Evolutionary conservation across 352 stramenopile genomes (phyloP), one percentile per base, ranked within the genome.

Genomic region (Aphanomyces astaci): DNA sequence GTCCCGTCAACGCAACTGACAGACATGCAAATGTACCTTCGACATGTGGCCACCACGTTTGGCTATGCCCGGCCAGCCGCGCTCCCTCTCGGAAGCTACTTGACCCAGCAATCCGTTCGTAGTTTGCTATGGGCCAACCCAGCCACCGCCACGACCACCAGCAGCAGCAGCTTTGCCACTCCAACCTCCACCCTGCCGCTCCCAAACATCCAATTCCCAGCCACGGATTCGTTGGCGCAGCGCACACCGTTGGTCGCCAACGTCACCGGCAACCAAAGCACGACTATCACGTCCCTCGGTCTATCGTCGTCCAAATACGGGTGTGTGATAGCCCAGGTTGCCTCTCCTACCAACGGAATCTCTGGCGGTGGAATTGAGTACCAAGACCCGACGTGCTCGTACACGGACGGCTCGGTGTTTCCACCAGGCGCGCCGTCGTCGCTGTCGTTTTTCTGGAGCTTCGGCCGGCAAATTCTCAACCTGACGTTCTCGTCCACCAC

Each of bases 321-420:
- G 22, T 59, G 51, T 32, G 51, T 59, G 19, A 59, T 59, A 15
- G 51, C 51, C 9, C 51, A 33, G 5, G 51, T 59, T 59, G 51
- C 36, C 15, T 43, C 36, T 7, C 7, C 36, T 15, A 15, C 36
- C 36, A 43, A 7, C 15, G 36, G 25, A 22, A 55, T 13, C 30
- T 9, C 17, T 15, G 5, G 25, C 24, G 33, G 13, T 19, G n/a
- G 15, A 4, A 32, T 59, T 0, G 17, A 59, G 30, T 59, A 59
- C 51, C 51, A 59, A 59, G 51, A 59, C n/a, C 51, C 51, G 30
- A 39, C 2, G 22, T 59, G 51, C 27, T 7, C 5, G 17, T 59
- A 59, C 51, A 59, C 62, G 19, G 62, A 68, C 48, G 62, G 62
- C 4, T 62, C 48, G 48, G 22, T 68, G 4, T 62, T 68, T 60